phyloP scores from a whole-genome alignment of 805 yeast genomes.

The Schizosaccharomyces japonicus region DNA sequence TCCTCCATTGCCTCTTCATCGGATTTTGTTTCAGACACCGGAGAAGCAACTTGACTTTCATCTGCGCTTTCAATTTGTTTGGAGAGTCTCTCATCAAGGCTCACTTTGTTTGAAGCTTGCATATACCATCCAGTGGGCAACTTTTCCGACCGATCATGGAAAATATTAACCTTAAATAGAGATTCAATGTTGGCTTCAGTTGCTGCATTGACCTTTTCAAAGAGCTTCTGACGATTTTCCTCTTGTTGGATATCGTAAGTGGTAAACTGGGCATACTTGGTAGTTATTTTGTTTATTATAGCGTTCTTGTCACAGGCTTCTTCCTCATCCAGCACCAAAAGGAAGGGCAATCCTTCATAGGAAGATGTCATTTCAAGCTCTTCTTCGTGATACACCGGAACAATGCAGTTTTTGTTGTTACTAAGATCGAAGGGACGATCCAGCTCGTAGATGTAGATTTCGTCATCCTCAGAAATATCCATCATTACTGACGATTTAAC shows the following conservation, averaged over 20 bases:
- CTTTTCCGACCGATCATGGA: constrained; percentile 1
- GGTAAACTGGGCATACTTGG: constrained; percentile 9
- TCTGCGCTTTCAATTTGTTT: background rate
- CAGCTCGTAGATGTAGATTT: background rate
- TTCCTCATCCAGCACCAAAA: constrained; percentile 29
- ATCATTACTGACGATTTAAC: constrained; percentile 68
- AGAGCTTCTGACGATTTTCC: background rate
- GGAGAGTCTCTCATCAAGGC: background rate
- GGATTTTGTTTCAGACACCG: background rate
- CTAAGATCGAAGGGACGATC: background rate
- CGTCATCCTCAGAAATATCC: constrained; percentile 63
- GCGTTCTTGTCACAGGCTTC: constrained; percentile 34
- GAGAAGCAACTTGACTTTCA: too few species aligned
- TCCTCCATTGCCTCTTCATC: background rate
- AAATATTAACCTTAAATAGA: background rate
- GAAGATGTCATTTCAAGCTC: constrained; percentile 13
- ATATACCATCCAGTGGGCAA: constrained; percentile 1
- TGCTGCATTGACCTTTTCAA: background rate
- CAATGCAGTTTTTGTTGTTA: background rate
- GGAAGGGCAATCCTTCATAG: constrained; percentile 56
- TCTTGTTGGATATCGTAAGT: constrained; percentile 3
- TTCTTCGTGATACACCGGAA: background rate
- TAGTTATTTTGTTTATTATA: constrained; percentile 31
- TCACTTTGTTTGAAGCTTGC: background rate
- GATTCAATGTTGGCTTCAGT: background rate